Conservation (phyloP, 306 rosid species). For the Rosa persica region DNA sequence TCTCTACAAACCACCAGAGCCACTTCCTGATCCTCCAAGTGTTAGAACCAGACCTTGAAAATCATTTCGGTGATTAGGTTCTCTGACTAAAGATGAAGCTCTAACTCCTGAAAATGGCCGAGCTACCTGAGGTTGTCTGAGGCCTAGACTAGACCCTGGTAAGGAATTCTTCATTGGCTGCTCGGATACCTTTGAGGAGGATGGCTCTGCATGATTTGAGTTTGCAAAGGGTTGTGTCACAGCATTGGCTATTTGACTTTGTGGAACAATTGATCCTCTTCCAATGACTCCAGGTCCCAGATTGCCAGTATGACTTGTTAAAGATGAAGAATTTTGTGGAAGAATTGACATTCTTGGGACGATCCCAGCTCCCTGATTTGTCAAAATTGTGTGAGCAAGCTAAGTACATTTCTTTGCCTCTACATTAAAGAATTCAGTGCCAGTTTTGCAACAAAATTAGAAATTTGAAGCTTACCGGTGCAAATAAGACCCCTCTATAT, state of each 20-base stretch:
- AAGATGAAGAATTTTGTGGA: background rate
- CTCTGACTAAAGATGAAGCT: conserved; percentile 39
- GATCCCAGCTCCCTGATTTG: conserved; percentile 50
- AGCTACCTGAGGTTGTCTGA: conserved; percentile 37
- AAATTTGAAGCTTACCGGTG: conserved; percentile 64
- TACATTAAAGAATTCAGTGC: background rate
- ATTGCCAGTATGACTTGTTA: background rate
- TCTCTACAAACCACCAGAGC: conserved; percentile 32
- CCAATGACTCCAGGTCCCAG: conserved; percentile 29
- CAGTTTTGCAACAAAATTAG: background rate
- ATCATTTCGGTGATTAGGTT: conserved; percentile 67
- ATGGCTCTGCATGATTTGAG: conserved; percentile 34
- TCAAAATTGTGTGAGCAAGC: conserved; percentile 7
- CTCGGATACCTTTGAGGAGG: conserved; percentile 28
- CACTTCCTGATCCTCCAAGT: conserved; percentile 82
- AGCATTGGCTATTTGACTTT: conserved; percentile 26
- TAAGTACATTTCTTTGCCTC: background rate
- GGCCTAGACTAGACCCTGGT: conserved; percentile 32
- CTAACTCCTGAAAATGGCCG: conserved; percentile 40
- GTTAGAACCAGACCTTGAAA: conserved; percentile 77
- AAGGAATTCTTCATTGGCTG: conserved; percentile 31
- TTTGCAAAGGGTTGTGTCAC: conserved; percentile 35
- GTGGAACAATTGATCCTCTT: conserved; percentile 37
- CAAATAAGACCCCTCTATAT: conserved; percentile 79
- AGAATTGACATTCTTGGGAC: background rate